Conservation (phyloP, 1,284 basidiomycete genomes). For the Hymenochaete sp. region DNA sequence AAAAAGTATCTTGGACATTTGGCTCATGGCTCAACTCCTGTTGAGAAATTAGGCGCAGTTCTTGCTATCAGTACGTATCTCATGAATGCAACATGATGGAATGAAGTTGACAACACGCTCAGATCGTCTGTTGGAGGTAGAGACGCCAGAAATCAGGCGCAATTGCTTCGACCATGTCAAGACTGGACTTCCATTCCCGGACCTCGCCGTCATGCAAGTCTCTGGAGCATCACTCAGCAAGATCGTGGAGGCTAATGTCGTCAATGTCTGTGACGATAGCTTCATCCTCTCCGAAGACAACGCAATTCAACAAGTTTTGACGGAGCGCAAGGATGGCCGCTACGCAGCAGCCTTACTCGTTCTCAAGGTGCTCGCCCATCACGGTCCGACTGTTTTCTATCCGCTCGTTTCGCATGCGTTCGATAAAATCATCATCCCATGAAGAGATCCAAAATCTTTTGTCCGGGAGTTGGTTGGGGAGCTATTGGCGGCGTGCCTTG, state of each 20-base stretch:
- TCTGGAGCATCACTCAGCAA: conserved; percentile 80
- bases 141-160: conserved; percentile 64
- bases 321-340: conserved; percentile 65
- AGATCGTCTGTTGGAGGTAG: conserved; percentile 71
- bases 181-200: conserved; percentile 72
- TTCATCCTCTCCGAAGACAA: conserved; percentile 84
- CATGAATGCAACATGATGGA: conserved; percentile 18
- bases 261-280: conserved; percentile 73
- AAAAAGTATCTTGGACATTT: conserved; percentile 74
- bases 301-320: conserved; percentile 72
- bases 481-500: conserved; percentile 80
- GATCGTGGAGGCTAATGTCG: conserved; percentile 74
- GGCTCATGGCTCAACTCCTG: conserved; percentile 67
- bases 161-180: conserved; percentile 88
- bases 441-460: conserved; percentile 77
- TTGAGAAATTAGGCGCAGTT: conserved; percentile 75
- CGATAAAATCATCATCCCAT: conserved; percentile 83
- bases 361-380: conserved; percentile 82
- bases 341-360: conserved; percentile 83
- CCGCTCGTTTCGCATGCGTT: conserved; percentile 81
- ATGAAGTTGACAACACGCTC: conserved; percentile 17
- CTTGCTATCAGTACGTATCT: conserved; percentile 62
- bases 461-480: conserved; percentile 89
- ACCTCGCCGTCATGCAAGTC: conserved; percentile 82
- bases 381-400: conserved; percentile 81